Evolutionary conservation across 805 yeast species (phyloP).

Genomic region (Hanseniaspora nectarophila): DNA sequence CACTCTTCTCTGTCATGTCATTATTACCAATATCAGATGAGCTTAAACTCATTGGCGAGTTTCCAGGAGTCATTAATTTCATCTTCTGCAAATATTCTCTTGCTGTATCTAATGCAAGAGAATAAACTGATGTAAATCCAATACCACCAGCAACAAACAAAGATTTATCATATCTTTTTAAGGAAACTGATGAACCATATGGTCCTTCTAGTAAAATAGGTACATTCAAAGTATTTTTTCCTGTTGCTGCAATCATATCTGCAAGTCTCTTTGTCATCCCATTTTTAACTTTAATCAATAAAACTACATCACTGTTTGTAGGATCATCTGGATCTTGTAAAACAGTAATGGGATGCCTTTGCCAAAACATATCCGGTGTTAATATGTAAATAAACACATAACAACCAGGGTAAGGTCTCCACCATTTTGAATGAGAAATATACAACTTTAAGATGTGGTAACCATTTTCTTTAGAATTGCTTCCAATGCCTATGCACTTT

Average conservation of each 20-base stretch:
- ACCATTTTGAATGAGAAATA: slow-evolving; percentile 34
- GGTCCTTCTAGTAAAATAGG: slow-evolving; percentile 52
- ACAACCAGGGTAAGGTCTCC: slow-evolving; percentile 36
- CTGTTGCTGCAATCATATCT: slow-evolving; percentile 22
- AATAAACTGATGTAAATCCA: slow-evolving; percentile 49
- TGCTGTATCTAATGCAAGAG: slow-evolving; percentile 32
- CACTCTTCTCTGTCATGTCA: neutral
- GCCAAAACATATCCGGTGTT: slow-evolving; percentile 39
- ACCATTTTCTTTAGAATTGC: neutral
- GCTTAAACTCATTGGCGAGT: neutral
- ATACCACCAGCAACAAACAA: slow-evolving; percentile 62
- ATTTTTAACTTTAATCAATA: slow-evolving; percentile 36
- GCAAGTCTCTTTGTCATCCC: slow-evolving; percentile 36
- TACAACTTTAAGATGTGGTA: slow-evolving; percentile 35
- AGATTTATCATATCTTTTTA: slow-evolving; percentile 40
- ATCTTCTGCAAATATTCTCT: slow-evolving; percentile 6
- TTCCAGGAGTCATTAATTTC: neutral
- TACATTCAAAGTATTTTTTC: slow-evolving; percentile 24
- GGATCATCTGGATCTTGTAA: slow-evolving; percentile 30
- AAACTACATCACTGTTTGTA: slow-evolving; percentile 27
- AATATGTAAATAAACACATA: slow-evolving; percentile 38
- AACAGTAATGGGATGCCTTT: slow-evolving; percentile 47
- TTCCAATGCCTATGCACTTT: slow-evolving; percentile 19
- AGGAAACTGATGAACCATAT: slow-evolving; percentile 45
- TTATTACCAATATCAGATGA: neutral